Evolutionary conservation across 306 rosid species (phyloP), one percentile per base, ranked within the genome.

Genomic region (Vigna unguiculata): DNA sequence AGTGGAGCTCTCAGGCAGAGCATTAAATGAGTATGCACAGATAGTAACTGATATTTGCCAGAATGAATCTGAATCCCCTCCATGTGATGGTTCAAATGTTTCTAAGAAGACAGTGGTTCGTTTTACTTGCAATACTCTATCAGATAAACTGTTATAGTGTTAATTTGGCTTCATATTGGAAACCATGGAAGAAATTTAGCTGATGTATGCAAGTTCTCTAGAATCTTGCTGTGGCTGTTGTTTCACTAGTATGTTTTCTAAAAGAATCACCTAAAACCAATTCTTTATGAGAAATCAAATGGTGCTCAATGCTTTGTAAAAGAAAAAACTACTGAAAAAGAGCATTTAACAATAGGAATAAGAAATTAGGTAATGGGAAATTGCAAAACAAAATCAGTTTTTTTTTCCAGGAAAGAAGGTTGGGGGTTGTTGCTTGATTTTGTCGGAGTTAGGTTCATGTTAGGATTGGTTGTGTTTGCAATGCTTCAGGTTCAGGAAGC

Each of bases 21-120:
- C 82, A 55, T 63, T 87, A 52, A 78, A 86, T 34, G 91, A 83
- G 69, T 90, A 87, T 69, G 84, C 85, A 22, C 80, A 48, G 12
- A 62, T 87, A 32, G 85, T 93, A 63, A 43, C 76, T 71, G 72
- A 87, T 30, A 75, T 93, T 77, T 91, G 83, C 84, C 82, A 69
- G 77, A 83, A 58, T 36, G 85, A 47, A 78, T 55, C 81, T 65
- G 82, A 82, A 59, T 61, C 71, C 25, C 54, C 64, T 7, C 41
- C 52, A 34, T 32, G 7, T 38, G 71, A 64, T 57, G 74, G 64
- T 49, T 71, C 77, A 19, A 70, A 78, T 57, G 80, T 24, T 60
- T 25, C 25, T 60, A 43, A 43, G 30, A 66, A 75, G 60, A 40
- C 61, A 77, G 66, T 32, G 88, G 93, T 92, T 66, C 0, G 87